Conservation (phyloP, 164 flowering plant species). For the Vitis rupestris region DNA sequence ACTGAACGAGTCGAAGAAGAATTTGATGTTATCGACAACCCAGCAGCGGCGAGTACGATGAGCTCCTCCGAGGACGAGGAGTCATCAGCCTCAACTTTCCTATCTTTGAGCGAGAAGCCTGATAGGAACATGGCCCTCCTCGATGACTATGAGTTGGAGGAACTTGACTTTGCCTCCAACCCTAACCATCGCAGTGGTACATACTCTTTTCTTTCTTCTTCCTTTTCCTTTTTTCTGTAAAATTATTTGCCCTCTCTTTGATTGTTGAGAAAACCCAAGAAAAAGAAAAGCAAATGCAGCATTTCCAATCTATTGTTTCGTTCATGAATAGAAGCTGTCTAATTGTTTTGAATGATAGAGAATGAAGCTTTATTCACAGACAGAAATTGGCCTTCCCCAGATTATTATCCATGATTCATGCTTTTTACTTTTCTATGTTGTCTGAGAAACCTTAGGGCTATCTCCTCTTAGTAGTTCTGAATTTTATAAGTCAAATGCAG, state of each 20-base stretch:
- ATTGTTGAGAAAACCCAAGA: too few relatives aligned
- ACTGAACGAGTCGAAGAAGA: constrained; percentile 1
- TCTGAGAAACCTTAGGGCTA: too few relatives aligned
- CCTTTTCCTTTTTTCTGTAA: not conserved
- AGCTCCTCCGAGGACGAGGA: constrained; percentile 30
- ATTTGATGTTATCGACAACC: not conserved
- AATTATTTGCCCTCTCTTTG: too few relatives aligned
- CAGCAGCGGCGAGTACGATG: constrained; percentile 6
- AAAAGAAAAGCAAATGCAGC: too few relatives aligned
- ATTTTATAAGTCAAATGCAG: constrained; percentile 35
- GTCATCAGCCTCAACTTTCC: constrained; percentile 27
- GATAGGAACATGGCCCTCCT: constrained; percentile 72
- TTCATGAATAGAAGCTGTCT: too few relatives aligned
- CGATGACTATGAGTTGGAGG: constrained; percentile 89
- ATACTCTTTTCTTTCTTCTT: constrained; percentile 4
- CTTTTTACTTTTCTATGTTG: too few relatives aligned
- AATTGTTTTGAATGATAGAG: too few relatives aligned
- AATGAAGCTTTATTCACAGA: too few relatives aligned
- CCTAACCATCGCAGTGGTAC: constrained; percentile 84
- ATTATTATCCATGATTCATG: too few relatives aligned
- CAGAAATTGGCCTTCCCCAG: too few relatives aligned
- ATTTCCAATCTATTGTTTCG: too few relatives aligned
- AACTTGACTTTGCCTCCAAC: constrained; percentile 34
- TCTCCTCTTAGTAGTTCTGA: not conserved
- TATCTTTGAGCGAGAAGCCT: constrained; percentile 80